Evolutionary conservation across 257 asterid genomes (phyloP).

Genomic region (Asclepias syriaca): DNA sequence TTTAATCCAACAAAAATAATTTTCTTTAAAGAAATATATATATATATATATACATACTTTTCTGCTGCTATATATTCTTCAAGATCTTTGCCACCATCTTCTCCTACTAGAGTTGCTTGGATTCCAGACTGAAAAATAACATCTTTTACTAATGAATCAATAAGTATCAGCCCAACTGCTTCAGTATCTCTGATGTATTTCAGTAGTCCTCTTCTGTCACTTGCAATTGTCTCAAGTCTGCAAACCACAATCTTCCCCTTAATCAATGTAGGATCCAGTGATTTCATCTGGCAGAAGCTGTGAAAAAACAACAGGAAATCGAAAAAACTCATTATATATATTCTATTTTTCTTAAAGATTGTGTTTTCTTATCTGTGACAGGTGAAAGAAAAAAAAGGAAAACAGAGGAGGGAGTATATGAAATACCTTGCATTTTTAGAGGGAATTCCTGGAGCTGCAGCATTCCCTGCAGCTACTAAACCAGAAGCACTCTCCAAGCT

Average conservation of each 20-base stretch:
- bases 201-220: slow-evolving; percentile 26
- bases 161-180: slow-evolving; percentile 43
- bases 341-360: too few species aligned
- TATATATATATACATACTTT: slow-evolving; percentile 22
- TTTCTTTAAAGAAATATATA: slow-evolving; percentile 19
- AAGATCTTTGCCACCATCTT: slow-evolving; percentile 39
- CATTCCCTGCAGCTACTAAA: slow-evolving; percentile 40
- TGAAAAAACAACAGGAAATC: not conserved
- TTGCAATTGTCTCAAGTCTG: slow-evolving; percentile 24
- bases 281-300: slow-evolving; percentile 49
- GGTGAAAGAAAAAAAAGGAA: too few species aligned
- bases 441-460: slow-evolving; percentile 47
- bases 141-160: slow-evolving; percentile 41
- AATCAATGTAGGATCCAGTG: slow-evolving; percentile 41
- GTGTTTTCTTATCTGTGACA: too few species aligned
- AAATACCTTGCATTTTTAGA: slow-evolving; percentile 40
- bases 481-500: slow-evolving; percentile 29
- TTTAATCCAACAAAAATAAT: not conserved
- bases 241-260: slow-evolving; percentile 54
- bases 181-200: slow-evolving; percentile 33
- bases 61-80: slow-evolving; percentile 32
- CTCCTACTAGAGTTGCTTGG: slow-evolving; percentile 31
- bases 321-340: too few species aligned
- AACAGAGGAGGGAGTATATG: too few species aligned
- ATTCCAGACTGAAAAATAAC: slow-evolving; percentile 28